These are phyloP conservation scores for Neurospora sp. DNA, from an alignment of 495 filamentous ascomycete genomes.

Conservation along the genomic window DNA sequence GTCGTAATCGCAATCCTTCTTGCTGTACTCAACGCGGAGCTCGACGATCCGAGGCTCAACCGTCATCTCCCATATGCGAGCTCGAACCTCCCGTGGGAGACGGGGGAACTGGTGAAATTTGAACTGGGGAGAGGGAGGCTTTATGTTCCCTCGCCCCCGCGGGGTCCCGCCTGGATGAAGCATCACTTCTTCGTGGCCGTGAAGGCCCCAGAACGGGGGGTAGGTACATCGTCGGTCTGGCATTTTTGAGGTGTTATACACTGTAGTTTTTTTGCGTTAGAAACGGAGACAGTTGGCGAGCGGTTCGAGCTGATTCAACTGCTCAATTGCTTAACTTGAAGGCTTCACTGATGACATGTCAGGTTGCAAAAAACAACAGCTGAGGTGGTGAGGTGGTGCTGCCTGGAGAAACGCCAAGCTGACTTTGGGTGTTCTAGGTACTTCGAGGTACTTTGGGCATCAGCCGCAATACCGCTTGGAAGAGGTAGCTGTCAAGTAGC, in stretches of 20 bases:
- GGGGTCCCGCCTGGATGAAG: neutral
- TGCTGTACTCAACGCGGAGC: neutral
- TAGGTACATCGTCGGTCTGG: neutral
- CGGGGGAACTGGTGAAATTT: neutral
- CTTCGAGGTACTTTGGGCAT: neutral
- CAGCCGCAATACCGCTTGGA: too few species aligned
- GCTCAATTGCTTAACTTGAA: neutral
- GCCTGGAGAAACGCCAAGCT: neutral
- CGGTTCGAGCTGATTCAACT: neutral
- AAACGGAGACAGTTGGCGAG: neutral
- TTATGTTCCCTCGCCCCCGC: neutral
- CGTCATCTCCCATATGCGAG: neutral
- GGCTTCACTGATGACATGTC: neutral
- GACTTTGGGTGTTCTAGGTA: neutral
- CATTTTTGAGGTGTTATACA: neutral
- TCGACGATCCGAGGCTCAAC: neutral
- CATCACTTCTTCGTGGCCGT: neutral
- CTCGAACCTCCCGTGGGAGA: neutral
- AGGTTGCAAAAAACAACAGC: neutral
- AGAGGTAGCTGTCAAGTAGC: neutral
- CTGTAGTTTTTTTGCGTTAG: neutral
- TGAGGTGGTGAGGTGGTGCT: neutral
- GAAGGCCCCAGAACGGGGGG: neutral
- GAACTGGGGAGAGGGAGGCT: neutral
- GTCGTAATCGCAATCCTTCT: neutral